Percentiles rank a stretch among this genome's conserved stretches.
Evolutionary conservation across 2,329 filamentous ascomycete genomes (phyloP).

Genomic region (Cladophialophora exuberans): DNA sequence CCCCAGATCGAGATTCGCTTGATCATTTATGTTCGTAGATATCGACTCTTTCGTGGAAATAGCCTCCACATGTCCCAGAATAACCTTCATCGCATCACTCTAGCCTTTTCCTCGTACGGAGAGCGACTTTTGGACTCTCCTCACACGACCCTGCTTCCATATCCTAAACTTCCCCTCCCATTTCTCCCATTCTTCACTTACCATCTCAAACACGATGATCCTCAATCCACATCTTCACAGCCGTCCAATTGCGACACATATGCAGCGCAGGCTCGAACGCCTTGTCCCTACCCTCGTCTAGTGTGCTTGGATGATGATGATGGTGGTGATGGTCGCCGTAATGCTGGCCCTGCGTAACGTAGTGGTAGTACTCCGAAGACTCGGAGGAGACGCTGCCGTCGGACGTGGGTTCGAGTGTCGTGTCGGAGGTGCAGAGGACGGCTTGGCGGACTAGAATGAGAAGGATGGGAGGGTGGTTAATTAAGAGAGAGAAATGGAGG

Average conservation of each 20-base stretch:
- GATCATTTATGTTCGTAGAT: neutral
- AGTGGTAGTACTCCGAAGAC: too few species aligned
- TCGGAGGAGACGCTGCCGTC: neutral
- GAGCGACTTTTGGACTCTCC: too few species aligned
- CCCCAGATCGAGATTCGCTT: too few species aligned
- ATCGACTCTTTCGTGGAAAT: neutral
- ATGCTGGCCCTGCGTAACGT: too few species aligned
- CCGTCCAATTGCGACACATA: slow-evolving; percentile 16
- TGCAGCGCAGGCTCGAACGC: neutral
- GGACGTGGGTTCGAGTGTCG: slow-evolving; percentile 23
- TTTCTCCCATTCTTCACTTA: neutral
- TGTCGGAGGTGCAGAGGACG: slow-evolving; percentile 26
- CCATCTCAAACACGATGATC: neutral
- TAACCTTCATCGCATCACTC: too few species aligned
- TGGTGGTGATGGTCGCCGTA: too few species aligned
- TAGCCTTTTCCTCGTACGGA: too few species aligned
- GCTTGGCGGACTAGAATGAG: slow-evolving; percentile 24
- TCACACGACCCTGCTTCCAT: neutral
- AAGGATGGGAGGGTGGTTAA: neutral
- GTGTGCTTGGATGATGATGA: too few species aligned
- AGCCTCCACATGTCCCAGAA: neutral
- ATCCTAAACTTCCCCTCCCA: neutral
- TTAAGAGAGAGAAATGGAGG: neutral
- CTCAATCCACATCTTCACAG: slow-evolving; percentile 16
- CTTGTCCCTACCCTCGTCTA: too few species aligned